A percentile compares a stretch with the other conserved stretches of the same genome.
Conservation (phyloP, 148 eudicot species). For the Selenicereus undatus region DNA sequence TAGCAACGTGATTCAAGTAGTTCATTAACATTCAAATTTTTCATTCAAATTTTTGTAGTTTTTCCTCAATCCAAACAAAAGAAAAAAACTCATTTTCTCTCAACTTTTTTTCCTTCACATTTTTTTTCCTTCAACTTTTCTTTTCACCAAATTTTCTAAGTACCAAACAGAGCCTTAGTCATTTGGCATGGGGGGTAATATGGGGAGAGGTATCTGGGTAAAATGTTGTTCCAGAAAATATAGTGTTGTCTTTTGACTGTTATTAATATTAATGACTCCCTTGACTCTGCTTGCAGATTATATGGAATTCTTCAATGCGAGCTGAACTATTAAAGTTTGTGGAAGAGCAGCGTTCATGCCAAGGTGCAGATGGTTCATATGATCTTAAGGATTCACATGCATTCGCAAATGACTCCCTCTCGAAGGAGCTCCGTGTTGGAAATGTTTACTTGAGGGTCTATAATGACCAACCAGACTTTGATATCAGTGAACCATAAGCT, state of each 20-base stretch:
- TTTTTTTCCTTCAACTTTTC: too few species aligned
- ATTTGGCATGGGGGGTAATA: neutral
- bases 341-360: conserved; percentile 80
- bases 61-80: too few species aligned
- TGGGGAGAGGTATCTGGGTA: neutral
- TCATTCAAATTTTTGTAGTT: too few species aligned
- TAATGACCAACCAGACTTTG: conserved; percentile 96
- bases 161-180: too few species aligned
- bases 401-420: conserved; percentile 65
- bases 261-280: neutral
- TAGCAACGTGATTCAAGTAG: too few species aligned
- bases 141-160: too few species aligned
- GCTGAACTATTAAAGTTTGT: conserved; percentile 81
- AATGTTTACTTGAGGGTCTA: conserved; percentile 96
- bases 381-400: conserved; percentile 66
- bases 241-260: neutral
- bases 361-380: conserved; percentile 86
- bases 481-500: conserved; percentile 85
- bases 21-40: too few species aligned
- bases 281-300: conserved; percentile 58
- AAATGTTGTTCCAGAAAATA: neutral
- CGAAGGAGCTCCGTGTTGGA: conserved; percentile 87
- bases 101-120: too few species aligned
- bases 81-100: too few species aligned
- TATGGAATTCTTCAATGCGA: conserved; percentile 94